Evolutionary conservation across 1,284 basidiomycete genomes (phyloP), one percentile per base, ranked within the genome.

Genomic region (Golubevia pallescens): DNA sequence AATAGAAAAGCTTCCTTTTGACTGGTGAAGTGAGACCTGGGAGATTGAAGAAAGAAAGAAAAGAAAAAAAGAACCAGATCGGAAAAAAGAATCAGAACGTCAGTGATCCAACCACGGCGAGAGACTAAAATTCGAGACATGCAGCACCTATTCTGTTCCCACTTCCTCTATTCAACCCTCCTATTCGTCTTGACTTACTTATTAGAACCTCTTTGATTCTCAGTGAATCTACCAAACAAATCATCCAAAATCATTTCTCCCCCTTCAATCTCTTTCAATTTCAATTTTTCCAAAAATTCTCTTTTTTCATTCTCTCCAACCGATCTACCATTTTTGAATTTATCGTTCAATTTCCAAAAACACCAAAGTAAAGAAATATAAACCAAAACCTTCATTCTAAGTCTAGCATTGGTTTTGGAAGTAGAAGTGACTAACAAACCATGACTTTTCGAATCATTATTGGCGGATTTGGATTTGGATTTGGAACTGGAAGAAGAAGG

Each of bases 1-100:
- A 78, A 58, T 54, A 78, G 58, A 55, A 75, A 75, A 16, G 80
- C 81, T 64, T 83, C 72, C 55, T 65, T 59, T 60, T 75, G 71
- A 2, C 67, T 61, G 24, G 78, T 74, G 60, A 78, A 38, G 3
- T 66, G 21, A 34, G 57, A n/a, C 51, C 23, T 58, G 20, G 8
- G 16, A 57, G 10, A 5, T 2, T 52, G 28, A 1, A 16, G 21
- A 14, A 21, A 38, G 24, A 19, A 16, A n/a, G 1, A 38, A 56
- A 21, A 38, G 54, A 2, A 62, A 56, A 62, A n/a, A n/a, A n/a
- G n/a, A n/a, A n/a, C n/a, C n/a, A n/a, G n/a, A n/a, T n/a, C n/a
- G n/a, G n/a, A n/a, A n/a, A n/a, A n/a, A n/a, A n/a, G n/a, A n/a
- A n/a, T n/a, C n/a, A n/a, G n/a, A n/a, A n/a, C n/a, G n/a, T n/a